phyloP scores from a whole-genome alignment of 2,329 filamentous ascomycete species.

The Nothopassalora personata region DNA sequence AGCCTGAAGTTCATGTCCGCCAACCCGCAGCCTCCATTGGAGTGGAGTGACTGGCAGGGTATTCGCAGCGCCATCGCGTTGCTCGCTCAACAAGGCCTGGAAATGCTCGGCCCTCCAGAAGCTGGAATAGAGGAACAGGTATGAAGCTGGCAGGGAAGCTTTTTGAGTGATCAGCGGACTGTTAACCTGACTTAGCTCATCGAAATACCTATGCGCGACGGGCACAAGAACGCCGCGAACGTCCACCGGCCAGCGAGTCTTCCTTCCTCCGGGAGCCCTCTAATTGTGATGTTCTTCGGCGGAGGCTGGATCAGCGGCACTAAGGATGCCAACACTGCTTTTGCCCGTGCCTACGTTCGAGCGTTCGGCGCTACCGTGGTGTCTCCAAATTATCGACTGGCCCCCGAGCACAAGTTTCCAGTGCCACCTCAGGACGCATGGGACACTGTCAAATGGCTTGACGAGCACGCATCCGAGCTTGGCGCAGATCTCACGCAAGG shows the following conservation, averaged over 20 bases:
- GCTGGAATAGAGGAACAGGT: slow-evolving; percentile 3
- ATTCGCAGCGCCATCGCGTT: neutral
- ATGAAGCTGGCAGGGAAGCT: slow-evolving; percentile 28
- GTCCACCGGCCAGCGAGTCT: slow-evolving; percentile 27
- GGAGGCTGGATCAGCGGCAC: slow-evolving; percentile 24
- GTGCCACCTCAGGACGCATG: slow-evolving; percentile 40
- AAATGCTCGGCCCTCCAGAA: slow-evolving; percentile 5
- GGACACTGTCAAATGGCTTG: slow-evolving; percentile 37
- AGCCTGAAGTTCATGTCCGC: neutral
- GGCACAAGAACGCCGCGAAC: slow-evolving; percentile 31
- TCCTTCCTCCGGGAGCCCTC: slow-evolving; percentile 16
- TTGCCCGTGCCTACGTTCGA: slow-evolving; percentile 10
- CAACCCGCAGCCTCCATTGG: slow-evolving; percentile 2
- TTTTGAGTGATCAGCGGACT: slow-evolving; percentile 13
- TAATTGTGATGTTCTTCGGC: slow-evolving; percentile 23
- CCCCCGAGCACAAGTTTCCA: slow-evolving; percentile 45
- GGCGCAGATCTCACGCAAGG: slow-evolving; percentile 38
- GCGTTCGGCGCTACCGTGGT: slow-evolving; percentile 10
- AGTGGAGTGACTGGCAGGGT: slow-evolving; percentile 4
- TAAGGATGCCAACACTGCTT: slow-evolving; percentile 14
- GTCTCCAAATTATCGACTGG: slow-evolving; percentile 36
- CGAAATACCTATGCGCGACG: slow-evolving; percentile 31
- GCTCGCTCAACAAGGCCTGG: neutral
- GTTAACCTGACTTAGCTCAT: neutral
- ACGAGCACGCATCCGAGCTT: slow-evolving; percentile 30